Evolutionary conservation across 805 yeast genomes (phyloP).

Genomic region (Saturnispora diversa): DNA sequence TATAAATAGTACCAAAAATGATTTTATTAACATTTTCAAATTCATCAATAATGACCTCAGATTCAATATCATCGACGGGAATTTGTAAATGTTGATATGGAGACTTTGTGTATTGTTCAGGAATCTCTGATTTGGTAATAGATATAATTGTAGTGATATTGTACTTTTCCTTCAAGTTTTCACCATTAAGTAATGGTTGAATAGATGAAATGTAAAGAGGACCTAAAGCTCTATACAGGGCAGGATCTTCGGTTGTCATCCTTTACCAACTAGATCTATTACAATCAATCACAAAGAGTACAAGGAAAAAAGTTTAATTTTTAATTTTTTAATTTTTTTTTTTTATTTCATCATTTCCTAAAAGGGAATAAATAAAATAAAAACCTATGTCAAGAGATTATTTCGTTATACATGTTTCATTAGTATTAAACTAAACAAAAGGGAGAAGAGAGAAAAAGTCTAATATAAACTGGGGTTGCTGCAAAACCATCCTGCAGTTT

Average conservation of each 20-base stretch:
- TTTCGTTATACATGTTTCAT: no score
- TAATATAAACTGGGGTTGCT: no score
- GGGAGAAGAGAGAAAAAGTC: no score
- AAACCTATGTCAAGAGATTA: no score
- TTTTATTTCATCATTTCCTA: background rate
- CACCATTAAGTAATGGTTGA: slow-evolving; percentile 49
- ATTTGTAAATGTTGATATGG: slow-evolving; percentile 51
- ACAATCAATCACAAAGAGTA: background rate
- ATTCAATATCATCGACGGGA: slow-evolving; percentile 63
- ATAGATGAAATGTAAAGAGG: slow-evolving; percentile 70
- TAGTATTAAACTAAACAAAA: no score
- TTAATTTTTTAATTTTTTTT: background rate
- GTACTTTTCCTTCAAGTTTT: slow-evolving; percentile 42
- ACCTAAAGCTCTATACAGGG: slow-evolving; percentile 57
- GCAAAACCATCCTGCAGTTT: no score
- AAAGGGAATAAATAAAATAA: no score
- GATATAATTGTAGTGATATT: slow-evolving; percentile 70
- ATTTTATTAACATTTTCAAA: slow-evolving; percentile 57
- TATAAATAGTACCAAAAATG: slow-evolving; percentile 55
- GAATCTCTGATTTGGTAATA: slow-evolving; percentile 55
- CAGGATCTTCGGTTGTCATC: slow-evolving; percentile 13
- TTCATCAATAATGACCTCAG: slow-evolving; percentile 54
- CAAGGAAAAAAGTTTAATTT: background rate
- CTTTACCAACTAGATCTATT: background rate
- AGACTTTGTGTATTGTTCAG: slow-evolving; percentile 36